Conservation (phyloP, 495 filamentous ascomycete genomes). For the Diplogelasinospora grovesii region DNA sequence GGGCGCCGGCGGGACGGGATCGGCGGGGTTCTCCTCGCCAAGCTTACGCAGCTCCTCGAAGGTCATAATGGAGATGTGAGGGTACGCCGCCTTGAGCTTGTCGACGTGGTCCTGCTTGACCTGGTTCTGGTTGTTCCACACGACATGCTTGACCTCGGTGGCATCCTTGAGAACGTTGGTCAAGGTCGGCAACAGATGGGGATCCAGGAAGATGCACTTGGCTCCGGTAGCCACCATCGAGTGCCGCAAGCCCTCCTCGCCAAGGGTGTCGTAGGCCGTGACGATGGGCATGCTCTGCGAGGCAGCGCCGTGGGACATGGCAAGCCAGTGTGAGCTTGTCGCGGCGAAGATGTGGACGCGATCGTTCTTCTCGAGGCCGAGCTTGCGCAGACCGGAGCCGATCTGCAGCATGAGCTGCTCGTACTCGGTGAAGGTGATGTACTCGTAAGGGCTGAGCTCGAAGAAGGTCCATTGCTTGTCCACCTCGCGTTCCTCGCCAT, state of each 20-base stretch:
- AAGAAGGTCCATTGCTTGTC: conserved; percentile 97
- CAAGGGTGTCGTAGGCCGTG: conserved; percentile 79
- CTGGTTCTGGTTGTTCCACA: conserved; percentile 81
- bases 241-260: conserved; percentile 87
- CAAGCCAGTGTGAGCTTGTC: conserved; percentile 78
- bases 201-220: conserved; percentile 85
- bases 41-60: conserved; percentile 79
- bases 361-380: conserved; percentile 68
- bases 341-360: conserved; percentile 84
- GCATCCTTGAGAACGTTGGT: conserved; percentile 75
- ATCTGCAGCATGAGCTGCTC: conserved; percentile 66
- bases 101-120: conserved; percentile 75
- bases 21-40: conserved; percentile 75
- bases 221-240: conserved; percentile 83
- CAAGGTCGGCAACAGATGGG: conserved; percentile 72
- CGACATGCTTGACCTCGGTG: conserved; percentile 68
- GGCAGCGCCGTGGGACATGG: conserved; percentile 48
- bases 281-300: conserved; percentile 60
- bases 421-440: conserved; percentile 83
- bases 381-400: conserved; percentile 70
- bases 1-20: conserved; percentile 69
- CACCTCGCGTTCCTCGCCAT: conserved; percentile 81
- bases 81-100: conserved; percentile 63
- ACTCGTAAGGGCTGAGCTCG: conserved; percentile 83
- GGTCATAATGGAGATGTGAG: conserved; percentile 66